These are phyloP conservation scores for Suhomyces faveliae DNA, from an alignment of 805 yeast species.

Conservation along the genomic window DNA sequence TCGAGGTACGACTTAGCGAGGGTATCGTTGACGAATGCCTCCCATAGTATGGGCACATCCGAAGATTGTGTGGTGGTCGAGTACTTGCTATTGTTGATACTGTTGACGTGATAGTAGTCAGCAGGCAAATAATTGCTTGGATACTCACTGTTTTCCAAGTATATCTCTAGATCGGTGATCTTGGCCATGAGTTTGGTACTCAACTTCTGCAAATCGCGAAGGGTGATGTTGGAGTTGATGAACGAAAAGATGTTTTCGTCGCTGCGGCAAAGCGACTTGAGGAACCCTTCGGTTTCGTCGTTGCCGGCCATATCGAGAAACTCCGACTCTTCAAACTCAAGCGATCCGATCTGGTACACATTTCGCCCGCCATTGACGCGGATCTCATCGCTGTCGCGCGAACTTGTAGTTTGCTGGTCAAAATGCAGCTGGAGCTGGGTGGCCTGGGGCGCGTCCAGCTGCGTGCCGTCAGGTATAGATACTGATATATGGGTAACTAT, in stretches of 20 bases:
- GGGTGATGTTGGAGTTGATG: conserved; percentile 41
- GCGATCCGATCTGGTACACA: conserved; percentile 45
- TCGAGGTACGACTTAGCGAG: conserved; percentile 33
- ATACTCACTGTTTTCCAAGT: conserved; percentile 32
- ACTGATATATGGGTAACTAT: conserved; percentile 5
- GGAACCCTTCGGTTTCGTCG: conserved; percentile 57
- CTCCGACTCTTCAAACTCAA: conserved; percentile 53
- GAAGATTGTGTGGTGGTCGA: no score
- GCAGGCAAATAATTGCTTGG: conserved; percentile 28
- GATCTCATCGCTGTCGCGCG: conserved; percentile 8
- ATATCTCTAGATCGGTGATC: conserved; percentile 28
- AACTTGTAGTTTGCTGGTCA: conserved; percentile 3
- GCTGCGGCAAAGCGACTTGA: conserved; percentile 39
- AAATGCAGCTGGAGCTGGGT: background rate
- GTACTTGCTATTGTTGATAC: conserved; percentile 9
- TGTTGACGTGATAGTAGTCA: conserved; percentile 9
- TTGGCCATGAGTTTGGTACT: conserved; percentile 32
- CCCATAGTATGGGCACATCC: conserved; percentile 26
- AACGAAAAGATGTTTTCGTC: conserved; percentile 35
- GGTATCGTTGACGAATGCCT: conserved; percentile 30
- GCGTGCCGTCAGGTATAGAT: no score
- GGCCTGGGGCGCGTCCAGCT: background rate
- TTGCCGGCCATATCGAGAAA: conserved; percentile 33
- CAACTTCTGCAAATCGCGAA: conserved; percentile 43
- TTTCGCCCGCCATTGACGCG: conserved; percentile 25